Base-by-base conservation (phyloP, 139 green algal species). In the Pseudopediastrum boryanum region DNA sequence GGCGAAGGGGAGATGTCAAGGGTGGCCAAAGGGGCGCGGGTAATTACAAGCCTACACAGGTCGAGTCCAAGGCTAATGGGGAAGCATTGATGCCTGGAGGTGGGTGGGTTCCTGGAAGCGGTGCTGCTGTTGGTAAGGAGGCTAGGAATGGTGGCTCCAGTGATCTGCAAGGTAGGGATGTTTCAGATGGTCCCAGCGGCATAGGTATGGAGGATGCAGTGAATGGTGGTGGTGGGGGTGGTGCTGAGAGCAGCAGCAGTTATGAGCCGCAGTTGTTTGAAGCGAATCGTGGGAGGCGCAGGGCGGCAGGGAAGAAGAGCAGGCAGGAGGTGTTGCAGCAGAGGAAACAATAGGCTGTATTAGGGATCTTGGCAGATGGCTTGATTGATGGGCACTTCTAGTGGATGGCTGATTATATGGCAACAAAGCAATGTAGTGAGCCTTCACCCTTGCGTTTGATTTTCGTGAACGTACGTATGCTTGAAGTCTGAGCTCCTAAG, bases 171-270 rank as follows among this genome's bases (percentile, higher is more conserved):
- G 56, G 29, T 66, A 31, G 12, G 35, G 56, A 41, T 12, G 29
- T 41, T 27, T 66, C 29, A 31, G 29, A 69, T 35, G 61, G 61
- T 69, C 44, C 61, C 54, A 78, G 71, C 39, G 71, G 69, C 58
- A 41, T 62, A 21, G 71, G 69, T 29, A 78, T 78, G 71, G 10
- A 51, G 10, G 71, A 78, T 61, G 71, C 71, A 29, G 71, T 38
- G 36, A 21, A 41, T 35, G 58, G 58, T 0, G 58, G 31, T 66
- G 62, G 23, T 70, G 62, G 36, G 16, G 12, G 33, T 38, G 62
- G 62, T 50, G 62, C n/a, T n/a, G 62, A 4, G 62, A 38, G 27
- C 23, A 70, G 33, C 36, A 19, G 31, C 2, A 21, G 27, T 35
- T 2, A 50, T 41, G 23, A 63, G 54, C 54, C 7, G 54, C 3